These are phyloP conservation scores for Tolypocladium endophyticum DNA, from an alignment of 2,329 filamentous ascomycete species.

Conservation along the genomic window DNA sequence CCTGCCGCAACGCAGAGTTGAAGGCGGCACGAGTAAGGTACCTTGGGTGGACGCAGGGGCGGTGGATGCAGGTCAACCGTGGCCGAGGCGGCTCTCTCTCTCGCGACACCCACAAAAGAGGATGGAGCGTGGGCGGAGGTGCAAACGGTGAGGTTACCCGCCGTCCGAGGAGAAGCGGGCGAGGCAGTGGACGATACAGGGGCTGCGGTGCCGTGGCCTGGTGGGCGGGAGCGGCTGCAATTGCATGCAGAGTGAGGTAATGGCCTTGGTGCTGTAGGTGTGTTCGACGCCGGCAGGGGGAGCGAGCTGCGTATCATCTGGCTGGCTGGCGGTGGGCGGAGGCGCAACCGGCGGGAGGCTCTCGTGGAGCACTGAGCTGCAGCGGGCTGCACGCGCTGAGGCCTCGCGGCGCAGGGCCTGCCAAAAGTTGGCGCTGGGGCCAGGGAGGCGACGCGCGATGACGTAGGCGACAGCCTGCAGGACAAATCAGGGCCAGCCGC, in stretches of 20 bases:
- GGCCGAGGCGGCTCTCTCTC: not conserved
- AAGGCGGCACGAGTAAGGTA: not conserved
- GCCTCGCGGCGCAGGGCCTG: not conserved
- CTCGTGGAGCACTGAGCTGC: not conserved
- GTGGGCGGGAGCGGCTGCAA: not conserved
- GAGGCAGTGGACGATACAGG: not conserved
- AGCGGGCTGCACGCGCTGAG: not conserved
- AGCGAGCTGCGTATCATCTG: not conserved
- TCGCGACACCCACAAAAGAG: not conserved
- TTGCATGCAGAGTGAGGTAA: not conserved
- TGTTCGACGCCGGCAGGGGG: not conserved
- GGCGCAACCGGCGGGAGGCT: not conserved
- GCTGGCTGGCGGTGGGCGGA: not conserved
- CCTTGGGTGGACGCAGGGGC: conserved; percentile 1
- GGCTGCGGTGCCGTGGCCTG: not conserved
- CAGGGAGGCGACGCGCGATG: not conserved
- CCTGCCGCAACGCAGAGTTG: not conserved
- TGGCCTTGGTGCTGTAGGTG: not conserved
- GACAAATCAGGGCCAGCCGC: not conserved
- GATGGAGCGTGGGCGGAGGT: not conserved
- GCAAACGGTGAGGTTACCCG: not conserved
- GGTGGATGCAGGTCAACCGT: conserved; percentile 1
- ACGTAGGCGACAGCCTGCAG: not conserved
- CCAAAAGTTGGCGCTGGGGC: not conserved
- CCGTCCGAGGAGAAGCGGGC: not conserved